phyloP scores from a whole-genome alignment of 495 filamentous ascomycete genomes.

The Neurospora pannonica region DNA sequence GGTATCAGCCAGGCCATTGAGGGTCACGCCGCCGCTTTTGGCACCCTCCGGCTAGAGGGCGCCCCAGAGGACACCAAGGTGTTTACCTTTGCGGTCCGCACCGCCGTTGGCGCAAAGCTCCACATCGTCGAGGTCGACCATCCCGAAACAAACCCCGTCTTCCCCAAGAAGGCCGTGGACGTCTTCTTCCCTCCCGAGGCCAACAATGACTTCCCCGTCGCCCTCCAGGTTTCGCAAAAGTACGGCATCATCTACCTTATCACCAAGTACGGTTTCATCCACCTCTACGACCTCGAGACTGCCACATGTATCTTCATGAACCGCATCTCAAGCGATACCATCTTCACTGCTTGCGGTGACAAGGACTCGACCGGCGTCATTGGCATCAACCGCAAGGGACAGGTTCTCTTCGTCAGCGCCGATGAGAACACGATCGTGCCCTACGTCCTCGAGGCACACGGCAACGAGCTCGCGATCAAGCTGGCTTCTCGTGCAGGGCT shows the following conservation, averaged over 20 bases:
- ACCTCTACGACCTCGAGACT: slow-evolving; percentile 94
- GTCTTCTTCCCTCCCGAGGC: slow-evolving; percentile 96
- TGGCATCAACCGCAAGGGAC: slow-evolving; percentile 95
- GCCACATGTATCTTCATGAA: slow-evolving; percentile 99
- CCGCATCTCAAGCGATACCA: slow-evolving; percentile 96
- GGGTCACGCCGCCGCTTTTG: slow-evolving; percentile 93
- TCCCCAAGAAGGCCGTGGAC: slow-evolving; percentile 91
- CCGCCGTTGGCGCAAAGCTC: slow-evolving; percentile 80
- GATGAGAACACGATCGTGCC: slow-evolving; percentile 85
- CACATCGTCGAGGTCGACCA: slow-evolving; percentile 98
- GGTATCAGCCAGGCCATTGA: slow-evolving; percentile 97
- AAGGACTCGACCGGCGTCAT: slow-evolving; percentile 77
- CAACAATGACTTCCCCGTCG: slow-evolving; percentile 93
- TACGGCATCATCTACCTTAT: slow-evolving; percentile 95
- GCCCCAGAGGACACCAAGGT: slow-evolving; percentile 86
- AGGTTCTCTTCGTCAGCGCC: slow-evolving; percentile 86
- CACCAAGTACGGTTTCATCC: slow-evolving; percentile 98
- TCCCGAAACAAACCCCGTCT: slow-evolving; percentile 72
- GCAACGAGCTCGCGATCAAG: slow-evolving; percentile 83
- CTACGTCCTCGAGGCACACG: slow-evolving; percentile 91
- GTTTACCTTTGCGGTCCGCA: slow-evolving; percentile 92
- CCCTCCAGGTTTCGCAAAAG: slow-evolving; percentile 91
- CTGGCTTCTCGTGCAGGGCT: slow-evolving; percentile 89
- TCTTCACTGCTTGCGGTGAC: slow-evolving; percentile 87
- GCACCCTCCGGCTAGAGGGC: slow-evolving; percentile 76